Conservation (phyloP, 192 early-diverging fungal species). For the Spinellus fusiger region DNA sequence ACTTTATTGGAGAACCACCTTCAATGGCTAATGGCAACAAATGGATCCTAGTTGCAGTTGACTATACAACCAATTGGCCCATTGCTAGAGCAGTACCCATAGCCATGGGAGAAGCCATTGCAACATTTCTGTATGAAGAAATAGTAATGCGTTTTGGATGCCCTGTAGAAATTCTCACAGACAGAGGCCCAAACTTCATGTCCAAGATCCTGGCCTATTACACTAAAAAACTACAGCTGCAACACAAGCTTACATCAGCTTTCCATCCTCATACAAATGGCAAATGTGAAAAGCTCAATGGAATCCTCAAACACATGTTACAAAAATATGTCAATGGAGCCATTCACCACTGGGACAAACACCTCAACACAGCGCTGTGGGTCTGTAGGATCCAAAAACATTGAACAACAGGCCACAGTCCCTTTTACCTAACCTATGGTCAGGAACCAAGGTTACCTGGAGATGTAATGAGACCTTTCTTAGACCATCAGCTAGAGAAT, state of each 20-base stretch:
- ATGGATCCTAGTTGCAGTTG: conserved; percentile 20
- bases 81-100: conserved; percentile 11
- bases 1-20: conserved; percentile 8
- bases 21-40: neutral
- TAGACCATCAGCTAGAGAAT: conserved; percentile 4
- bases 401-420: neutral
- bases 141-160: conserved; percentile 19
- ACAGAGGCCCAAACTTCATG: conserved; percentile 17
- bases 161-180: conserved; percentile 15
- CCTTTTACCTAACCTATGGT: conserved; percentile 19
- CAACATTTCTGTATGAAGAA: conserved; percentile 22
- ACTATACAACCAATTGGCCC: conserved; percentile 25
- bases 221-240: neutral
- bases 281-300: conserved; percentile 9
- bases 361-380: neutral
- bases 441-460: conserved; percentile 13
- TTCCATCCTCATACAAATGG: conserved; percentile 12
- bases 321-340: neutral
- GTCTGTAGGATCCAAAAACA: neutral
- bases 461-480: conserved; percentile 7
- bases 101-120: conserved; percentile 8
- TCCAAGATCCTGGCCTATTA: neutral
- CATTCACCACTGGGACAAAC: conserved; percentile 7
- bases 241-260: conserved; percentile 17
- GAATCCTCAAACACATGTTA: conserved; percentile 3